Base-by-base conservation (phyloP, 495 filamentous ascomycete genomes). In the Aspergillus sclerotioniger region DNA sequence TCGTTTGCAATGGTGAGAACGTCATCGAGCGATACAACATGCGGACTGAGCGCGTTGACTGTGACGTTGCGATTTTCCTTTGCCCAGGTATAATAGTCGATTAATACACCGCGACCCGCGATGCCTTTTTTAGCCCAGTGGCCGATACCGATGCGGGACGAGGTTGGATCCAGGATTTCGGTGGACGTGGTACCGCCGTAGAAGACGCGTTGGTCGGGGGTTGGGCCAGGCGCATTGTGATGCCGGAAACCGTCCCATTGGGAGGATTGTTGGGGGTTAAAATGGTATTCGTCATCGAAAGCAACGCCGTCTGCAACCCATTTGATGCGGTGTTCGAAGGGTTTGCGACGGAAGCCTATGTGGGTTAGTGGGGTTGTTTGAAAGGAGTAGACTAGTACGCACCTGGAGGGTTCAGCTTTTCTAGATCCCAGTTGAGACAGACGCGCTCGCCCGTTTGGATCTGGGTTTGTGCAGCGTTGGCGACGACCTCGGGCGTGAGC, bases 201-300 rank as follows among this genome's bases (percentile, higher is more conserved):
- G 63, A 77, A 79, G 62, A 87, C 45, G 33, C 74, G 54, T 47
- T 70, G 61, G 57, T 73, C 52, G 58, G 65, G 41, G 56, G 67
- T 69, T 7, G 73, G 72, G 0, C 64, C 69, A 8, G 75, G 75
- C 3, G 63, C 66, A 21, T 69, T 73, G 57, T 79, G 75, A 63
- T 90, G 88, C 48, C 86, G 76, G n/a, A 91, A 77, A 17, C 87
- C 85, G 63, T 92, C 89, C 89, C 89, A 91, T 70, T 93, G 89
- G 3, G 85, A 88, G 25, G 83, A 82, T 62, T 83, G 82, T 65
- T 92, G 89, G 0, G 89, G 90, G 68, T 92, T 92, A 69, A 91
- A 79, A 25, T 81, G 78, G 57, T 90, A 86, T 56, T 87, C 77
- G 59, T 90, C 87, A 60, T 89, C 85, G 55, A 85, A 84, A 3